Evolutionary conservation across 2,329 filamentous ascomycete species (phyloP), one percentile per base, ranked within the genome.

Genomic region (Colletotrichum sansevieriae): DNA sequence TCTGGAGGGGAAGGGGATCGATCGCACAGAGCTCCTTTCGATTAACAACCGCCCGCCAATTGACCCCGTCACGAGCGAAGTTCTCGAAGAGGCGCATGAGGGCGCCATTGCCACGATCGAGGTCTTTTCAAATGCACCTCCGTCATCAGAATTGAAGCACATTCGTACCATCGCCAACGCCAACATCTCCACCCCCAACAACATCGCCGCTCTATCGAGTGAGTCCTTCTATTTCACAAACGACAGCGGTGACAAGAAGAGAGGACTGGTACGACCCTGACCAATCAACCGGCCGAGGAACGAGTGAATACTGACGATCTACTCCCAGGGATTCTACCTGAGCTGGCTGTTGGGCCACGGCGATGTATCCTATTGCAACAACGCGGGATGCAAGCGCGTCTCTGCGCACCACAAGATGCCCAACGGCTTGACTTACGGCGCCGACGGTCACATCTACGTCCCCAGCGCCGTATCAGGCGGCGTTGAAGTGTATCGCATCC

Each of bases 71-170:
- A 75, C 73, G 1, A 74, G 75, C 5, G 52, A 54, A 5, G 8
- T 80, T 79, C 75, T 91, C 88, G 4, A 94, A 94, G 56, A 90
- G 82, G 55, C 82, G 79, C 52, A 97, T 76, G 35, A 97, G 84
- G 5, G 87, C 86, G 47, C 84, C 83, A 71, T 97, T 82, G 0
- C 86, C 84, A 25, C 82, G 78, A 1, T 79, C 78, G 60, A 91
- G 81, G 44, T 85, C 81, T 10, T 80, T 78, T 72, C 74, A 60
- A 58, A 72, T 11, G 70, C 67, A 0, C 55, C 65, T 9, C 35
- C 55, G 22, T 68, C 71, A 2, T 54, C 62, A 12, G 65, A 58
- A 25, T 59, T 76, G 69, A 65, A 70, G 33, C 74, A 77, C 61
- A 25, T 76, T 9, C 65, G 65, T 33, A 77, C 74, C 1, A 71